Evolutionary conservation across 169 alveolate genomes (phyloP).

Genomic region (Theileria equi): DNA sequence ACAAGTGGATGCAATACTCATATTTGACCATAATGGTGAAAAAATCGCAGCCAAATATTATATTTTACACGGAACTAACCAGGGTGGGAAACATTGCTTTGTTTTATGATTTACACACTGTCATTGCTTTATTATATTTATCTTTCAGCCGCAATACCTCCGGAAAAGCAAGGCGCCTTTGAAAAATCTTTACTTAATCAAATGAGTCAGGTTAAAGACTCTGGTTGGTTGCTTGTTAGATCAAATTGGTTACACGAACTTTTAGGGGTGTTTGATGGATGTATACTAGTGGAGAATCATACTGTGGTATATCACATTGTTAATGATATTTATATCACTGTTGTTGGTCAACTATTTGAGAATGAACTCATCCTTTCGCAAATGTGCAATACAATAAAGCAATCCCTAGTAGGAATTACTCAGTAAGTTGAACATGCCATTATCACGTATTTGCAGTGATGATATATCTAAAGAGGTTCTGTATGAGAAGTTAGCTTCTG

Average conservation of each 20-base stretch:
- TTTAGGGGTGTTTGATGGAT: slow-evolving; percentile 45
- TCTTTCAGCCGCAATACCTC: slow-evolving; percentile 20
- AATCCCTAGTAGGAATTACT: slow-evolving; percentile 54
- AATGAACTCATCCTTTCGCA: slow-evolving; percentile 69
- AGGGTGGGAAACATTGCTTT: neutral
- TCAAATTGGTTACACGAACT: slow-evolving; percentile 12
- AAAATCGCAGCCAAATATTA: slow-evolving; percentile 74
- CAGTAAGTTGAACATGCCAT: slow-evolving; percentile 10
- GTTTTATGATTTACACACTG: neutral
- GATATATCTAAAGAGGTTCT: slow-evolving; percentile 57
- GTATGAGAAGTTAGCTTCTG: slow-evolving; percentile 66
- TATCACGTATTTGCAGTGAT: slow-evolving; percentile 16
- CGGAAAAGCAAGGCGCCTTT: slow-evolving; percentile 24
- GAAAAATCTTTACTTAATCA: slow-evolving; percentile 5
- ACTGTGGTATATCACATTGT: slow-evolving; percentile 31
- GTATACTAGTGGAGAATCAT: slow-evolving; percentile 52
- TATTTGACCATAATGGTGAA: slow-evolving; percentile 65
- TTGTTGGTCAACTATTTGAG: slow-evolving; percentile 64
- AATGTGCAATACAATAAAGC: slow-evolving; percentile 56
- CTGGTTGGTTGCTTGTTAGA: slow-evolving; percentile 24
- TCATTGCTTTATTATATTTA: neutral
- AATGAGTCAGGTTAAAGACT: slow-evolving; percentile 24
- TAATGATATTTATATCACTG: slow-evolving; percentile 38
- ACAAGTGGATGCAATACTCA: slow-evolving; percentile 69
- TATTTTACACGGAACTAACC: slow-evolving; percentile 20